Conservation (phyloP, 495 filamentous ascomycete genomes). For the Aspergillus affinis region DNA sequence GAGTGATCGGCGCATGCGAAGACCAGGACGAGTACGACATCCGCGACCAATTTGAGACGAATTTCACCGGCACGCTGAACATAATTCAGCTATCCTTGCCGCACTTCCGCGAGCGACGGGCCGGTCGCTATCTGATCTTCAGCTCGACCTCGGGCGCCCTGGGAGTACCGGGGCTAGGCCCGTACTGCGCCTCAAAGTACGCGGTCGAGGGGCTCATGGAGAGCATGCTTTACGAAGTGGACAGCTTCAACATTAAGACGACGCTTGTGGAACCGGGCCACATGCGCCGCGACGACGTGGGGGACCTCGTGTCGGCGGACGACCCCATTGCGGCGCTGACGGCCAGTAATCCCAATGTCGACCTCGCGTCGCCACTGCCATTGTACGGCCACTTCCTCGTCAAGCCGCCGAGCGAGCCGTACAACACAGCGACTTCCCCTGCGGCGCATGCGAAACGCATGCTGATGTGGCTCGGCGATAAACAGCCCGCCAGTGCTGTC, state of each 20-base stretch:
- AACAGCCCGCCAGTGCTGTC: conserved; percentile 87
- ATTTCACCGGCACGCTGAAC: conserved; percentile 90
- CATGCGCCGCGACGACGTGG: conserved; percentile 70
- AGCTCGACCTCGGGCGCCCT: conserved; percentile 85
- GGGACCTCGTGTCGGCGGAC: conserved; percentile 28
- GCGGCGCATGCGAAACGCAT: conserved; percentile 88
- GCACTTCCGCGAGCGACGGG: conserved; percentile 74
- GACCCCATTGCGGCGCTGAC: conserved; percentile 23
- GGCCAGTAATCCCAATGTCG: conserved; percentile 25
- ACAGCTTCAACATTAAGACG: conserved; percentile 85
- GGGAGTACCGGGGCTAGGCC: conserved; percentile 87
- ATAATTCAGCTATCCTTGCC: conserved; percentile 89
- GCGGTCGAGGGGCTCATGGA: conserved; percentile 94
- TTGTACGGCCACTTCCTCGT: conserved; percentile 91
- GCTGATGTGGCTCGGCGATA: conserved; percentile 92
- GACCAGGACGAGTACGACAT: conserved; percentile 96
- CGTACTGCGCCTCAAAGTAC: conserved; percentile 95
- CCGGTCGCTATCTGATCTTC: conserved; percentile 89
- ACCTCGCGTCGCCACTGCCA: conserved; percentile 56
- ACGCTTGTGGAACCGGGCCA: conserved; percentile 91
- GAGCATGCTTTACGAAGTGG: conserved; percentile 92
- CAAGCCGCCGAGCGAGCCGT: conserved; percentile 79
- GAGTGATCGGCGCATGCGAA: conserved; percentile 93
- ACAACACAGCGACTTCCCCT: conserved; percentile 71
- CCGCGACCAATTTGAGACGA: conserved; percentile 94